phyloP scores from a whole-genome alignment of 371 early-diverging fungal genomes.

The Blastocladiella emersonii region DNA sequence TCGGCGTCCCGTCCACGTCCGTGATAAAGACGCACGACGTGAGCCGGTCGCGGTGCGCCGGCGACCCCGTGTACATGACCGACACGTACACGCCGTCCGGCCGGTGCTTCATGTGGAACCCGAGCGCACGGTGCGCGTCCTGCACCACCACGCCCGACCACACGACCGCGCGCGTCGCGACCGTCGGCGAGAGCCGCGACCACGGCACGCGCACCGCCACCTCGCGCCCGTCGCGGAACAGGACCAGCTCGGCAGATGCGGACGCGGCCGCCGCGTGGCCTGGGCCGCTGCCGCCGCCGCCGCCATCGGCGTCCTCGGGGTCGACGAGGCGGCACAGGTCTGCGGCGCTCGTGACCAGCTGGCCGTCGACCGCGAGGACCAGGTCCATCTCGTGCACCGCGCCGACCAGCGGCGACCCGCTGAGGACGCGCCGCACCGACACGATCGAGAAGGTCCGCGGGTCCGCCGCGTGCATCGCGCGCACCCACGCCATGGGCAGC shows the following conservation, averaged over 20 bases:
- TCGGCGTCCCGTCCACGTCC: conserved; percentile 16
- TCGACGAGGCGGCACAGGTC: not conserved
- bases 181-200: not conserved
- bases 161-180: conserved; percentile 6
- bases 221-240: conserved; percentile 10
- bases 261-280: not conserved
- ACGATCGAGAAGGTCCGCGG: not conserved
- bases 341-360: not conserved
- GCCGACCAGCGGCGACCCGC: not conserved
- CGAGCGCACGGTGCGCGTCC: conserved; percentile 8
- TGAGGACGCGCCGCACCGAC: conserved; percentile 5
- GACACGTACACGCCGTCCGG: conserved; percentile 10
- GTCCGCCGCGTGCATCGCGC: conserved; percentile 6
- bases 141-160: conserved; percentile 12
- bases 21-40: conserved; percentile 17
- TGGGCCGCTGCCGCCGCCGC: not conserved
- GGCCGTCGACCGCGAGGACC: conserved; percentile 9
- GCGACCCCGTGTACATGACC: conserved; percentile 12
- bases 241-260: not conserved
- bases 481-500: conserved; percentile 15
- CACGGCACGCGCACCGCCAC: conserved; percentile 4
- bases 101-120: conserved; percentile 5
- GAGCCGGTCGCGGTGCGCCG: conserved; percentile 10
- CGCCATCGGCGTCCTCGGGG: too few relatives aligned
- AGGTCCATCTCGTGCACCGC: conserved; percentile 8